These are phyloP conservation scores for Ilyonectria destructans DNA, from an alignment of 2,329 filamentous ascomycete species.

Conservation along the genomic window DNA sequence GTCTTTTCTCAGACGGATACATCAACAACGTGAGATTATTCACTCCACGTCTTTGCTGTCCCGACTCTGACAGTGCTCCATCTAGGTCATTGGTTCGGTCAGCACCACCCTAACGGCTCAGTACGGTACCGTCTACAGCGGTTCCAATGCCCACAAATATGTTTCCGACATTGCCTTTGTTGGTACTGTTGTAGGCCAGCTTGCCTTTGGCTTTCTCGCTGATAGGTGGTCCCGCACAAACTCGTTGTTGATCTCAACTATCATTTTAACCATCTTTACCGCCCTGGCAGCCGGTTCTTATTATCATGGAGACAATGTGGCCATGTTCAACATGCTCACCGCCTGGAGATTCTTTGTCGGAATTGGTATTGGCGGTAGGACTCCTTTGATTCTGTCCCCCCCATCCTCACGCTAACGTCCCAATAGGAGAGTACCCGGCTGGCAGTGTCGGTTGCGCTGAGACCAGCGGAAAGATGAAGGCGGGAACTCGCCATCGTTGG, in stretches of 20 bases:
- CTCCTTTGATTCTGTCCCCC: accelerated
- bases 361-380: slow-evolving; percentile 81
- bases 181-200: slow-evolving; percentile 87
- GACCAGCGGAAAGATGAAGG: slow-evolving; percentile 85
- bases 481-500: slow-evolving; percentile 89
- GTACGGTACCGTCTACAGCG: slow-evolving; percentile 80
- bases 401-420: not conserved
- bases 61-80: slow-evolving; percentile 1
- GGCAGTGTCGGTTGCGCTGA: slow-evolving; percentile 90
- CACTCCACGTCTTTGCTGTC: not conserved
- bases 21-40: slow-evolving; percentile 80
- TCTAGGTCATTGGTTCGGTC: slow-evolving; percentile 89
- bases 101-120: slow-evolving; percentile 81
- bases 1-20: slow-evolving; percentile 93
- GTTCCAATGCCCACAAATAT: slow-evolving; percentile 80
- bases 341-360: slow-evolving; percentile 89
- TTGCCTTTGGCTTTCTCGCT: slow-evolving; percentile 85
- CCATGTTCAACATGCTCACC: slow-evolving; percentile 82
- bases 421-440: slow-evolving; percentile 78
- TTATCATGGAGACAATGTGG: slow-evolving; percentile 76
- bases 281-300: slow-evolving; percentile 85
- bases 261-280: slow-evolving; percentile 89
- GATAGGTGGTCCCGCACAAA: slow-evolving; percentile 91
- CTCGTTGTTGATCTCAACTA: slow-evolving; percentile 84
- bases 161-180: slow-evolving; percentile 89